These are phyloP conservation scores for Xylariaceae sp. DNA, from an alignment of 2,329 filamentous ascomycete genomes.

Conservation along the genomic window DNA sequence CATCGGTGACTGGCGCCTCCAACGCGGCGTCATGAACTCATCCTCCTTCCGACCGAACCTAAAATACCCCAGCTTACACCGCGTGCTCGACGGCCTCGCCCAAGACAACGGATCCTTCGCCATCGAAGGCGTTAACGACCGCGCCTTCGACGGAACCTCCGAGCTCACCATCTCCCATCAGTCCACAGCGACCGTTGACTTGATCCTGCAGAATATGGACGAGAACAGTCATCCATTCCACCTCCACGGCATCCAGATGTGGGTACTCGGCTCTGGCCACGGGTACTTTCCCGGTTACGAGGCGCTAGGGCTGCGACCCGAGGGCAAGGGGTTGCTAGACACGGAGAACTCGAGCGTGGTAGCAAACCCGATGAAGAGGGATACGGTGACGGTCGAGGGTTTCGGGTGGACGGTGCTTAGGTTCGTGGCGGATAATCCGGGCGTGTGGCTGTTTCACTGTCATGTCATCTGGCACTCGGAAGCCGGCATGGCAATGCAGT, in stretches of 20 bases:
- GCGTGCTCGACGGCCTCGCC: constrained; percentile 39
- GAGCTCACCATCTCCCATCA: constrained; percentile 55
- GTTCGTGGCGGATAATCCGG: constrained; percentile 46
- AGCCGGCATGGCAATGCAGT: constrained; percentile 35
- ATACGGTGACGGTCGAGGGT: constrained; percentile 39
- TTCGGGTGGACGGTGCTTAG: constrained; percentile 47
- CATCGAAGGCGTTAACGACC: constrained; percentile 46
- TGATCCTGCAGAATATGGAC: constrained; percentile 60
- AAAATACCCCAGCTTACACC: constrained; percentile 44
- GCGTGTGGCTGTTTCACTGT: constrained; percentile 38
- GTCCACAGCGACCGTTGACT: constrained; percentile 46
- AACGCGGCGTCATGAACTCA: constrained; percentile 54
- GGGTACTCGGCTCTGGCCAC: constrained; percentile 57
- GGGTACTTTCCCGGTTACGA: constrained; percentile 48
- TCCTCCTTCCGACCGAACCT: constrained; percentile 49
- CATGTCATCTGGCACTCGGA: constrained; percentile 36
- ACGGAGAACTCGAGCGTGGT: constrained; percentile 28
- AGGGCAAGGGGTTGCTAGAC: constrained; percentile 31
- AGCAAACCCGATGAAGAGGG: constrained; percentile 42
- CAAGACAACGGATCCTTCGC: constrained; percentile 32
- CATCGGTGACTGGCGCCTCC: constrained; percentile 54
- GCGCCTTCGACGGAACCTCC: constrained; percentile 36
- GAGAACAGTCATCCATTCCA: constrained; percentile 62
- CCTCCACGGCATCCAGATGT: constrained; percentile 60
- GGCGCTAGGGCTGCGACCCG: constrained; percentile 27